Conservation (phyloP, 371 early-diverging fungal genomes). For the Thermomucor indicae-seudaticae region DNA sequence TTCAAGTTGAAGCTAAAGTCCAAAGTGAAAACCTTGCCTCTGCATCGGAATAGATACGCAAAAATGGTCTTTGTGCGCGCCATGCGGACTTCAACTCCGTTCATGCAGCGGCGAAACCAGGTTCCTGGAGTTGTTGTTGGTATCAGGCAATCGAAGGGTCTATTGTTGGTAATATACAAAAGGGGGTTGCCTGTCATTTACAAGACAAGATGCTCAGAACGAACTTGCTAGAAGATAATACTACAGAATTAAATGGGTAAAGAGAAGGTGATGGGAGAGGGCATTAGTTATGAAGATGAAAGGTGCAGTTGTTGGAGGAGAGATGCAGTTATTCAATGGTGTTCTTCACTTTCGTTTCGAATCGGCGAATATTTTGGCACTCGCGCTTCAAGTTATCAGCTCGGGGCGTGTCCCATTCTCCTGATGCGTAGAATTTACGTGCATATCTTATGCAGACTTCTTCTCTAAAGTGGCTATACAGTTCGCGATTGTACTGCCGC, state of each 20-base stretch:
- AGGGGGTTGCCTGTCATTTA: too few relatives aligned
- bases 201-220: too few relatives aligned
- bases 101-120: too few relatives aligned
- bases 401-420: constrained; percentile 43
- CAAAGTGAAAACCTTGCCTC: too few relatives aligned
- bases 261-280: not conserved
- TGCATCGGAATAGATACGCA: too few relatives aligned
- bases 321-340: not conserved
- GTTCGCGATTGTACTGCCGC: constrained; percentile 59
- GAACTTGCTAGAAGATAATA: not conserved
- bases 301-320: not conserved
- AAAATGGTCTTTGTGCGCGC: too few relatives aligned
- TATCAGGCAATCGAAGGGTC: too few relatives aligned
- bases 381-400: constrained; percentile 50
- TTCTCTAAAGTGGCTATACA: constrained; percentile 63
- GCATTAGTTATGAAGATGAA: not conserved
- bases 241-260: not conserved
- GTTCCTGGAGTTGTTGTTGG: too few relatives aligned
- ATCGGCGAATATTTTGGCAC: constrained; percentile 47
- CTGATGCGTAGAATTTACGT: constrained; percentile 48
- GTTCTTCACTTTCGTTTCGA: constrained; percentile 19
- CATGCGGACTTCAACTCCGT: too few relatives aligned
- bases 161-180: too few relatives aligned
- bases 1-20: too few relatives aligned
- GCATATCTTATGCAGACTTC: constrained; percentile 64